Base-by-base conservation (phyloP, 192 early-diverging fungal genomes). In the Dissophora ornata region DNA sequence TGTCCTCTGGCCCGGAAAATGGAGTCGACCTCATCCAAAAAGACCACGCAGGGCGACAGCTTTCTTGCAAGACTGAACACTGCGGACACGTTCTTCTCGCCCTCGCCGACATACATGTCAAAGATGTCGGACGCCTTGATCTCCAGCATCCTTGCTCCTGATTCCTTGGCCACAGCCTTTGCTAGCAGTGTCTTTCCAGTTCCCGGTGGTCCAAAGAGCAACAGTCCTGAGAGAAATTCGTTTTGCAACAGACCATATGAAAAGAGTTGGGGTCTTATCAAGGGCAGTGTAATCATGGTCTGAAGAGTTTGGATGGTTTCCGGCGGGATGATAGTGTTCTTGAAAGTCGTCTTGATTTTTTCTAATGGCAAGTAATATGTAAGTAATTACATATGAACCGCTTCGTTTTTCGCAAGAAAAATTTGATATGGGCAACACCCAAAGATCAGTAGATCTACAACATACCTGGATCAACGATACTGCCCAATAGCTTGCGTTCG, bases 21-120 rank as follows among this genome's bases (percentile, higher is more conserved):
- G 25, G 94, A 93, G 57, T 98, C 97, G 0, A 98, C 92, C 67
- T 98, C 97, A 71, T 99, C 97, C 59, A 99, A 73, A 62, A 98
- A 99, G n/a, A 99, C 89, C 1, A 99, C 95, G 79, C 97, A 99
- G 3, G 97, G 97, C 13, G 92, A 85, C 1, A 97, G 73, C 68
- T 96, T 96, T 26, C 97, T 71, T 2, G 97, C 97, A 25, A 98
- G 82, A 28, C 94, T 92, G 67, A 99, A 99, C 29, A 99, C 85
- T 0, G 95, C 97, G 53, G 91, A 66, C 10, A 96, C 96, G 59
- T 96, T 95, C 84, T 99, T 99, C 71, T 99, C 97, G 19, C 96
- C 94, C 77, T 99, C 95, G 19, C 97, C 97, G 22, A 97, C 92
- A 77, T 95, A 95, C 86, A 93, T 95, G 71, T 93, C 90, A 60